Evolutionary conservation across 768 basidiomycete genomes (phyloP), one percentile per base, ranked within the genome.

Genomic region (Mycena latifolia): DNA sequence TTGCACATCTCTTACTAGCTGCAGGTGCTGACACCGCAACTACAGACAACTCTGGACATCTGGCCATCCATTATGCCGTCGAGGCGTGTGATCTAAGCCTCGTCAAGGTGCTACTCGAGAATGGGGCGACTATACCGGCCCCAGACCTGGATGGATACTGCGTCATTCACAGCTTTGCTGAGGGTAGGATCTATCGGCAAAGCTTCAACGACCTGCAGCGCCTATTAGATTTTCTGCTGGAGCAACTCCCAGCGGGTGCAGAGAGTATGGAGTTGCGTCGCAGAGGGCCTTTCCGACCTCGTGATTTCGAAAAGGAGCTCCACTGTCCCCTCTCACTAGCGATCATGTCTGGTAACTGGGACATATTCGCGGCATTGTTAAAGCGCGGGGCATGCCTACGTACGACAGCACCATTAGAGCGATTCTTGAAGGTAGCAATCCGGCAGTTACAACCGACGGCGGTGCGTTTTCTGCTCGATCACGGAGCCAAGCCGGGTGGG

Each of bases 251-350:
- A 27, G 31, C 53, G 1, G 65, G 60, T 18, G 65, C 60, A 47
- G 59, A 66, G 29, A 66, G 55, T 25, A 39, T 39, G 37, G 10
- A 39, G 37, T 18, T 9, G 4, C 37, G 15, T 39, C 11, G 15
- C 10, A 39, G 6, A 4, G 37, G 17, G 8, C 31, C 46, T n/a
- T n/a, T n/a, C n/a, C n/a, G n/a, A n/a, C n/a, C n/a, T n/a, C n/a
- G n/a, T n/a, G n/a, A n/a, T n/a, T n/a, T n/a, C 48, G 35, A 59
- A n/a, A 15, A 4, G 14, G 15, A 47, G 37, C 7, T 65, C 31
- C 29, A 61, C 17, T 60, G 57, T 17, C 65, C 65, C 7, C 59
- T 66, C 35, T 66, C 60, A 18, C 53, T 66, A 11, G 65, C 65
- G 1, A 55, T 66, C 5, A 22, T 39, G 4, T 50, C n/a, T 45